Base-by-base conservation (phyloP, 2,329 filamentous ascomycete genomes). In the Aspergillus carbonarius region DNA sequence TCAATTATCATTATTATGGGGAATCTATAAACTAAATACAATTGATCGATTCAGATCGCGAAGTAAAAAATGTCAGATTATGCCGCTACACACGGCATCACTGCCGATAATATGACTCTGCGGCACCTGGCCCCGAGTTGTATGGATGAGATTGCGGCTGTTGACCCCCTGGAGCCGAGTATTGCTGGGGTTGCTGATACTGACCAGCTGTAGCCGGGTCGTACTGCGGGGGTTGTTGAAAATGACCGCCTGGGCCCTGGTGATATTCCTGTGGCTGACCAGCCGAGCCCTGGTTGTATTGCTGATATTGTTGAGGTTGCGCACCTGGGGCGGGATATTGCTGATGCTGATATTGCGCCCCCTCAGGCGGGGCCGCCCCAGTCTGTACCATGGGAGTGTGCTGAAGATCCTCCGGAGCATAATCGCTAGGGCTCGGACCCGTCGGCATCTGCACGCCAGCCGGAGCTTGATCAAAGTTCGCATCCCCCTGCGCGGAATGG, bases 341-440 rank as follows among this genome's bases (percentile, higher is more conserved):
- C 9, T 18, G 42, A 8, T 15, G 9, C 8, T 40, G 25, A 10
- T 53, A 35, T 42, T 25, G 50, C 20, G 50, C n/a, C 7, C 34
- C 7, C 34, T 18, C 12, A 2, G 34, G 35, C 23, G 37, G 35
- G 2, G 50, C 30, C 35, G 50, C 50, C 10, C 40, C 37, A n/a
- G 37, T 42, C 9, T 54, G 37, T 6, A 32, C 34, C 50, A 48
- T 54, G 15, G 34, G 13, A 39, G 42, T 35, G 9, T 48, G 6
- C 1, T 48, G 37, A 17, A 57, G 23, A 5, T 59, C 48, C 20
- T 37, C 48, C 8, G 40, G 32, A 2, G 39, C 37, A 9, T 52
- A 37, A 44, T 59, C 58, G 4, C 58, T 59, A 8, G 58, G 58
- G n/a, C 48, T 59, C 15, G 54, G 58, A 2, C 58, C 58, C n/a